Conservation (phyloP, 208 protist species). For the Trypanosoma boissoni region DNA sequence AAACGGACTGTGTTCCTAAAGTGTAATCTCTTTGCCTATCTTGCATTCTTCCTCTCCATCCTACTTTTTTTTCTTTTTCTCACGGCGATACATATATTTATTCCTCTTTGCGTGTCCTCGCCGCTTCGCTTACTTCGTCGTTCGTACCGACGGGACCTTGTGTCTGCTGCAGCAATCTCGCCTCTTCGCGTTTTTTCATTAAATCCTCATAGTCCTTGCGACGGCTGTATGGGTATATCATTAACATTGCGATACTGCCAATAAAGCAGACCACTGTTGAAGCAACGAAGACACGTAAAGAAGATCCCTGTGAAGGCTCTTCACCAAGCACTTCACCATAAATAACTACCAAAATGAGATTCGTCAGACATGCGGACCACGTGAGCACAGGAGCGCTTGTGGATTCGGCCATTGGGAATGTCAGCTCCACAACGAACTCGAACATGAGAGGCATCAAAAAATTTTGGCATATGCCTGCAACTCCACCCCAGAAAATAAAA, state of each 20-base stretch:
- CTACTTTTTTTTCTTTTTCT: neutral
- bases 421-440: slow-evolving; percentile 81
- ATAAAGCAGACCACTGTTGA: slow-evolving; percentile 52
- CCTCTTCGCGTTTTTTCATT: slow-evolving; percentile 23
- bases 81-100: neutral
- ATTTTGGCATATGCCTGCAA: slow-evolving; percentile 70
- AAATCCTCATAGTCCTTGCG: slow-evolving; percentile 52
- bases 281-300: slow-evolving; percentile 56
- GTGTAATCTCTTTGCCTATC: neutral
- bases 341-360: slow-evolving; percentile 56
- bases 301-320: slow-evolving; percentile 32
- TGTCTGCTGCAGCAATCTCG: slow-evolving; percentile 21
- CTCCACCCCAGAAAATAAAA: slow-evolving; percentile 57
- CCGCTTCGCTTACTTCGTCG: neutral
- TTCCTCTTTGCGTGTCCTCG: slow-evolving; percentile 8
- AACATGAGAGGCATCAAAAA: slow-evolving; percentile 83
- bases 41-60: neutral
- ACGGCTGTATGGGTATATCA: slow-evolving; percentile 42
- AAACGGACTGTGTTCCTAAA: neutral
- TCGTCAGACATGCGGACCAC: slow-evolving; percentile 62
- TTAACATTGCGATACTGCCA: slow-evolving; percentile 37
- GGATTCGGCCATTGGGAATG: slow-evolving; percentile 69
- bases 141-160: neutral
- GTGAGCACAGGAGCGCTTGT: slow-evolving; percentile 68
- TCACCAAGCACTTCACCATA: slow-evolving; percentile 60